phyloP scores from a whole-genome alignment of 148 eudicot genomes.

The Cornus suecica region DNA sequence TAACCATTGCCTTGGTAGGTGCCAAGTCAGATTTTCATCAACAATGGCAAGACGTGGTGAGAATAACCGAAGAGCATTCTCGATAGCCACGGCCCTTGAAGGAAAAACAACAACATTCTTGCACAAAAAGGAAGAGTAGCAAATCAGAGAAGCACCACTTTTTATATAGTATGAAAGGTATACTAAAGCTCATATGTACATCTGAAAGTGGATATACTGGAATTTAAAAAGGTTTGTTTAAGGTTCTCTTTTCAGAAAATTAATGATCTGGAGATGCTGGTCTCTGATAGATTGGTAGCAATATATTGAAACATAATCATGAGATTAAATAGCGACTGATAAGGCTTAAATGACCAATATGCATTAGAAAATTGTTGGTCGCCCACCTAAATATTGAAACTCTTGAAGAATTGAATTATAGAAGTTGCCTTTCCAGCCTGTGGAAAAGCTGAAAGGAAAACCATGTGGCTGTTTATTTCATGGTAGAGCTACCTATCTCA shows the following conservation, averaged over 20 bases:
- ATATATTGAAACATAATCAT: background rate
- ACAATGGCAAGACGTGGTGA: slow-evolving; percentile 95
- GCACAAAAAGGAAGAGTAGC: slow-evolving; percentile 13
- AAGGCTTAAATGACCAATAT: background rate
- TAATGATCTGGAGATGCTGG: background rate
- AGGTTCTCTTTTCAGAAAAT: background rate
- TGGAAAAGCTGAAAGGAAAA: background rate
- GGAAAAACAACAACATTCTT: slow-evolving; percentile 91
- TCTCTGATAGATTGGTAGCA: background rate
- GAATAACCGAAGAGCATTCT: slow-evolving; percentile 76
- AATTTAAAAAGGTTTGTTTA: background rate
- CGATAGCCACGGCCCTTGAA: slow-evolving; percentile 92
- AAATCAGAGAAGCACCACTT: slow-evolving; percentile 19
- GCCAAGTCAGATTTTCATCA: slow-evolving; percentile 73
- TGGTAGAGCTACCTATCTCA: background rate
- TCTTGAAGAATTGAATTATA: background rate
- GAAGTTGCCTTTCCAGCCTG: background rate
- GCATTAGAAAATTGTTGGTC: background rate
- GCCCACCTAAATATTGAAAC: background rate
- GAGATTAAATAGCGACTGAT: background rate
- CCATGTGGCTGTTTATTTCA: background rate
- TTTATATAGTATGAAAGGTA: background rate
- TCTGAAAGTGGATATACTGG: background rate
- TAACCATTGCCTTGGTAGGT: slow-evolving; percentile 88
- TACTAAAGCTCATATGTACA: background rate